Evolutionary conservation across 495 filamentous ascomycete genomes (phyloP), one percentile per base, ranked within the genome.

Genomic region (Penicillium simplicissimum): DNA sequence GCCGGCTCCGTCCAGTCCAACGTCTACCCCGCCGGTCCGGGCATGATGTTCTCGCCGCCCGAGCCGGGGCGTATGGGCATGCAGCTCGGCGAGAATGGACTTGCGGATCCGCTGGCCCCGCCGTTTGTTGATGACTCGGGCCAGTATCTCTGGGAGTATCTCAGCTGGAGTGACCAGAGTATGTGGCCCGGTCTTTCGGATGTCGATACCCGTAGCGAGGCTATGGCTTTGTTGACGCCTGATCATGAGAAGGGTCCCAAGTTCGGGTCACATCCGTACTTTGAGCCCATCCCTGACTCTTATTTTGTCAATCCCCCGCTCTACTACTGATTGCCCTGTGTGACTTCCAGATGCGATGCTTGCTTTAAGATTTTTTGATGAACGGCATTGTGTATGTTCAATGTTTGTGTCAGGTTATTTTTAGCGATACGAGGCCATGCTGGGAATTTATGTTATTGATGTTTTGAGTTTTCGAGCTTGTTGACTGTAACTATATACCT

Each of bases 71-170:
- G 71, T 10, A 58, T 63, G 23, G 52, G 58, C 4, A 64, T 71
- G 56, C 40, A 68, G 0, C 49, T 63, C 3, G 61, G 70, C 17
- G 71, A 73, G 17, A 63, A 57, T 55, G 70, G 69, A 2, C 68
- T 73, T 31, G 45, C 67, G 0, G 72, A 76, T 55, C 64, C 72
- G 1, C 61, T 76, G 4, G 58, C 70, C 11, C 53, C 67, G 10
- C 70, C 68, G 1, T 70, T 73, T 9, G 63, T 74, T 4, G 73
- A 78, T 57, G 74, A 79, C 23, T 67, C 68, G 6, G 71, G 70
- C 7, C 77, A 79, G 36, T 72, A 76, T 60, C 66, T 78, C 14
- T 79, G 76, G 76, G 76, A 79, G 42, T 79, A 77, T 59, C 63
- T 79, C 17, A 79, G 74, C 59, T 77, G 76, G 76, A 75, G 74